A percentile compares a stretch with the other conserved stretches of the same genome.
These are phyloP conservation scores for Phaeotremella skinneri DNA, from an alignment of 768 basidiomycete genomes.

Conservation along the genomic window DNA sequence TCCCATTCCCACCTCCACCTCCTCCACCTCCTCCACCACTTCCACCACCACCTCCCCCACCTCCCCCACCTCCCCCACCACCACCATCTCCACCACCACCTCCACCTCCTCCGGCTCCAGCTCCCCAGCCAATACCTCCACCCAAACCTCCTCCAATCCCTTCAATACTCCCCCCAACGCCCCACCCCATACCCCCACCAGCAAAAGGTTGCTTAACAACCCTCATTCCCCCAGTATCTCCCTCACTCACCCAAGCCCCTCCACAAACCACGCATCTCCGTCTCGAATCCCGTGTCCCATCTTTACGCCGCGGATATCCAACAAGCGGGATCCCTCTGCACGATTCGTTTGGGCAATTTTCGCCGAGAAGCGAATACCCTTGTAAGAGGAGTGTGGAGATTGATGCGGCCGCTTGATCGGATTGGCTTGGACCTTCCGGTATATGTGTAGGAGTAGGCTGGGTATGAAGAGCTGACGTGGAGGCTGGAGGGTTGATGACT, in stretches of 20 bases:
- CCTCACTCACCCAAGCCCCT: slow-evolving; percentile 33
- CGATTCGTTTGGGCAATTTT: slow-evolving; percentile 34
- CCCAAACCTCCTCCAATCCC: too few species aligned
- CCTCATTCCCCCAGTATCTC: slow-evolving; percentile 18
- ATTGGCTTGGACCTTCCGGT: not conserved
- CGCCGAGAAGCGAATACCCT: slow-evolving; percentile 44
- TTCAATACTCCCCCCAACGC: too few species aligned
- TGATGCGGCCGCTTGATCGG: slow-evolving; percentile 27
- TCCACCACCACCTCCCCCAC: not conserved
- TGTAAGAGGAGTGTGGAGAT: slow-evolving; percentile 42
- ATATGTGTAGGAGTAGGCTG: not conserved
- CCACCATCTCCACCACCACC: not conserved
- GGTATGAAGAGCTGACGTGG: not conserved
- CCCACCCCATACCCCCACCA: too few species aligned
- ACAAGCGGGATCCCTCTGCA: slow-evolving; percentile 49
- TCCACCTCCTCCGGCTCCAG: not conserved
- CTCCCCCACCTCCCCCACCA: slow-evolving; percentile 1
- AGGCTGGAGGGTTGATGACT: not conserved
- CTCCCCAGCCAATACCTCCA: too few species aligned
- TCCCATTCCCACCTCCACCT: not conserved
- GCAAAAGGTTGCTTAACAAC: not conserved
- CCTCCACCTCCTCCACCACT: not conserved
- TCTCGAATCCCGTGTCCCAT: slow-evolving; percentile 30
- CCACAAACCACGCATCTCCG: slow-evolving; percentile 45
- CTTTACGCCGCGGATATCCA: slow-evolving; percentile 41